phyloP scores from a whole-genome alignment of 2,329 filamentous ascomycete genomes.

The Periconia macrospinosa region DNA sequence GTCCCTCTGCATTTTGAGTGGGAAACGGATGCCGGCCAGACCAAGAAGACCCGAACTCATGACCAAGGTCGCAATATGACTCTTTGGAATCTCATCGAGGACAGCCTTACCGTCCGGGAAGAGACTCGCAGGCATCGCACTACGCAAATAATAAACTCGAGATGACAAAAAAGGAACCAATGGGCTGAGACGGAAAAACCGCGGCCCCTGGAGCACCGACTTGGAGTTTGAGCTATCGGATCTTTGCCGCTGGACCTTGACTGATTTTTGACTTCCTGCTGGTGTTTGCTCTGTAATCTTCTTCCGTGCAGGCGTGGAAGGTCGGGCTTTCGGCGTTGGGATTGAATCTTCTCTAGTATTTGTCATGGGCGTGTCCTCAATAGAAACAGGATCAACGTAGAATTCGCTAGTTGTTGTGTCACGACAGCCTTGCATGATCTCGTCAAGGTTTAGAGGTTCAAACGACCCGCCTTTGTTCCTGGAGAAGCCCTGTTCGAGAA shows the following conservation, averaged over 20 bases:
- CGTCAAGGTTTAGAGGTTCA: slow-evolving; percentile 38
- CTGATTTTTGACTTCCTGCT: neutral
- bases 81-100: slow-evolving; percentile 33
- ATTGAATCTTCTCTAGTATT: slow-evolving; percentile 4
- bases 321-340: slow-evolving; percentile 11
- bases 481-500: slow-evolving; percentile 40
- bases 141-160: slow-evolving; percentile 37
- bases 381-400: slow-evolving; percentile 30
- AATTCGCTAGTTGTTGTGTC: slow-evolving; percentile 22
- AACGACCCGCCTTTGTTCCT: slow-evolving; percentile 40
- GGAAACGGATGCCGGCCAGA: slow-evolving; percentile 32
- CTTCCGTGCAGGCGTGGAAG: slow-evolving; percentile 13
- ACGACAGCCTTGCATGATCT: slow-evolving; percentile 33
- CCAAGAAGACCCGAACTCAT: slow-evolving; percentile 39
- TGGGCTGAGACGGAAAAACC: slow-evolving; percentile 37
- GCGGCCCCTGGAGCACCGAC: slow-evolving; percentile 22
- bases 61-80: slow-evolving; percentile 32
- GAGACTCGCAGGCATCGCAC: slow-evolving; percentile 18
- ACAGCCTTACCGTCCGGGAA: slow-evolving; percentile 26
- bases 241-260: slow-evolving; percentile 22
- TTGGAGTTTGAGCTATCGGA: slow-evolving; percentile 18
- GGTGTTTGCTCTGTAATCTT: slow-evolving; percentile 14
- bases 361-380: slow-evolving; percentile 9
- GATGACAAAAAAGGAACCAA: slow-evolving; percentile 33
- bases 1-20: slow-evolving; percentile 17